These are phyloP conservation scores for Sclerospora graminicola DNA, from an alignment of 352 stramenopile genomes.

Conservation along the genomic window DNA sequence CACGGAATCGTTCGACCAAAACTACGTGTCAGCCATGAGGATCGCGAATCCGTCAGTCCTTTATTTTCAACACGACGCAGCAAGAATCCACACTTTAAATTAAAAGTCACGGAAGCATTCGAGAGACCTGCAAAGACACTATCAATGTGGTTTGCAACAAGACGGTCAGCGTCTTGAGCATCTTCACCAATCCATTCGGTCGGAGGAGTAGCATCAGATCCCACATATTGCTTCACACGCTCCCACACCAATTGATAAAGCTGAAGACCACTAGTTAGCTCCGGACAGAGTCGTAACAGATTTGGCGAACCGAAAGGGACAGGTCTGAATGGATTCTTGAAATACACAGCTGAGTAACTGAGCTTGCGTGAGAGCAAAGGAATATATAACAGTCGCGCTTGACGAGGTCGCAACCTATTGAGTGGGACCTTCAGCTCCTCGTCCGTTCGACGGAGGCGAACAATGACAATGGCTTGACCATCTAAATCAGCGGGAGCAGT, in stretches of 20 bases:
- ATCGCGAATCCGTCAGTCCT: conserved; percentile 68
- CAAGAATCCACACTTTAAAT: conserved; percentile 60
- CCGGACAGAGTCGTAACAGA: conserved; percentile 77
- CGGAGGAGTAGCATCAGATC: conserved; percentile 22
- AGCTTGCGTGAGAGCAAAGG: conserved; percentile 76
- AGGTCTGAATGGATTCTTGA: conserved; percentile 83
- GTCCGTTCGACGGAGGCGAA: conserved; percentile 55
- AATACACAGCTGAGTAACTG: conserved; percentile 82
- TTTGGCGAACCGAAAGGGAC: conserved; percentile 81
- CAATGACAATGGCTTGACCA: conserved; percentile 37
- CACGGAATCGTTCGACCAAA: conserved; percentile 79
- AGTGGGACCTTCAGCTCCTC: conserved; percentile 66
- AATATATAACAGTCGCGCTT: conserved; percentile 69
- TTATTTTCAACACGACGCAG: conserved; percentile 79
- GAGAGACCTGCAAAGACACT: conserved; percentile 65
- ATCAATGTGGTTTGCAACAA: conserved; percentile 68
- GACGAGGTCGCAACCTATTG: conserved; percentile 50
- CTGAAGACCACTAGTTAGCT: conserved; percentile 66
- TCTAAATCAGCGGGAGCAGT: conserved; percentile 25
- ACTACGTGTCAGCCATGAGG: conserved; percentile 65
- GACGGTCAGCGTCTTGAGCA: conserved; percentile 16
- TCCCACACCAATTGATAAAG: conserved; percentile 79
- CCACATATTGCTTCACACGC: conserved; percentile 73
- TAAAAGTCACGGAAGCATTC: conserved; percentile 16
- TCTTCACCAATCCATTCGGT: conserved; percentile 28